phyloP scores from a whole-genome alignment of 768 basidiomycete genomes.

The Boletus coccyginus region DNA sequence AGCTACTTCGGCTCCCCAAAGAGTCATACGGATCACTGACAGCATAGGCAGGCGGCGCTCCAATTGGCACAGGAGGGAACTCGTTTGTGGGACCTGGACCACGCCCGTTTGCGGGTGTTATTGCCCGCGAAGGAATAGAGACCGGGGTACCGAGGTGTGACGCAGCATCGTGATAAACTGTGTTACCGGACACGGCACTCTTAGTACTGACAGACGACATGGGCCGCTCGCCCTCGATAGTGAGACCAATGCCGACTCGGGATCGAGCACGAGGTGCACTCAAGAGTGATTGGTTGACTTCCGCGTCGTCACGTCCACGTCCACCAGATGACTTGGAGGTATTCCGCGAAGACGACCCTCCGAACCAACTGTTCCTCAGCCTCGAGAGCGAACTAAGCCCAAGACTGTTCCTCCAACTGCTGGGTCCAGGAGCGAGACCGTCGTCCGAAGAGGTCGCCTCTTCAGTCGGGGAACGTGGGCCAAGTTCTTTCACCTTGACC shows the following conservation, averaged over 20 bases:
- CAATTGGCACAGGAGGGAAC: slow-evolving; percentile 17
- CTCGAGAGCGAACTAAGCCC: slow-evolving; percentile 49
- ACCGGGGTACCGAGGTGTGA: slow-evolving; percentile 46
- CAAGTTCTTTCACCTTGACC: slow-evolving; percentile 37
- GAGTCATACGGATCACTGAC: slow-evolving; percentile 30
- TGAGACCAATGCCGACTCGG: slow-evolving; percentile 36
- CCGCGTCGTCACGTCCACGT: slow-evolving; percentile 41
- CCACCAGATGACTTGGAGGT: slow-evolving; percentile 29
- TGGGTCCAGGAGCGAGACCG: slow-evolving; percentile 25
- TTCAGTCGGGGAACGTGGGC: slow-evolving; percentile 24
- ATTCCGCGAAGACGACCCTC: slow-evolving; percentile 30
- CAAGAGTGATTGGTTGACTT: slow-evolving; percentile 42
- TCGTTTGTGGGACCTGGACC: slow-evolving; percentile 8
- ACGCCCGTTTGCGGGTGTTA: slow-evolving; percentile 41
- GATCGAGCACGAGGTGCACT: slow-evolving; percentile 21
- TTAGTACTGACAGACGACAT: slow-evolving; percentile 54
- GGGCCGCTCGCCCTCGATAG: slow-evolving; percentile 47
- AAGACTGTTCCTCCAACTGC: slow-evolving; percentile 35
- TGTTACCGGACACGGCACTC: slow-evolving; percentile 53
- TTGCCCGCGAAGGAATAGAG: slow-evolving; percentile 40
- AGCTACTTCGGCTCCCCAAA: slow-evolving; percentile 21
- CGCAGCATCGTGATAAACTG: slow-evolving; percentile 60
- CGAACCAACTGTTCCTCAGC: slow-evolving; percentile 61
- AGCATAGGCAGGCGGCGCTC: slow-evolving; percentile 32
- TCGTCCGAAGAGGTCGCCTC: slow-evolving; percentile 20